phyloP scores from a whole-genome alignment of 2,329 filamentous ascomycete species.

The Colletotrichum higginsianum region DNA sequence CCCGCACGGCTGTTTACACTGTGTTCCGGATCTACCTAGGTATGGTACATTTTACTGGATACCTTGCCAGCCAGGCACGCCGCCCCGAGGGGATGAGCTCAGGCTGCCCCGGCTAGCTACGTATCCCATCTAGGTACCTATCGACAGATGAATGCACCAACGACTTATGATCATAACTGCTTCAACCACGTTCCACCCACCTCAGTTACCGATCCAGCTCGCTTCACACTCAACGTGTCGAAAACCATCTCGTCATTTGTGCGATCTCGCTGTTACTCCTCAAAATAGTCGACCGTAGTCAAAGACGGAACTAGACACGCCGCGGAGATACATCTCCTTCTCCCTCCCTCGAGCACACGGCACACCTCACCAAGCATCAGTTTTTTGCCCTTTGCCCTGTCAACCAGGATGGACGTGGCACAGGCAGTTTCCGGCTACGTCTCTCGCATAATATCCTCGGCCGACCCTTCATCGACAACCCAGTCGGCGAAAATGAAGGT shows the following conservation, averaged over 20 bases:
- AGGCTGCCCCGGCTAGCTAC: slow-evolving; percentile 10
- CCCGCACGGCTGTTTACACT: background rate
- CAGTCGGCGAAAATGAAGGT: slow-evolving; percentile 98
- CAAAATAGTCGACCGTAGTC: too few relatives aligned
- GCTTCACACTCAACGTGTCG: background rate
- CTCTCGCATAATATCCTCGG: slow-evolving; percentile 92
- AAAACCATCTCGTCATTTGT: background rate
- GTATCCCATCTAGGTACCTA: background rate
- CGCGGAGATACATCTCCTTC: background rate
- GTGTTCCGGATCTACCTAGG: background rate
- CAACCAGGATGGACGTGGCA: slow-evolving; percentile 86
- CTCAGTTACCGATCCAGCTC: background rate
- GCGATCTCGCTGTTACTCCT: background rate
- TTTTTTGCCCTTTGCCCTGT: slow-evolving; percentile 40
- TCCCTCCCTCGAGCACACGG: background rate
- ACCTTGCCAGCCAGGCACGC: slow-evolving; percentile 3
- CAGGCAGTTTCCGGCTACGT: slow-evolving; percentile 95
- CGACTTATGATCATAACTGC: background rate
- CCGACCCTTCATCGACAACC: slow-evolving; percentile 77
- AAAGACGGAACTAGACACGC: background rate
- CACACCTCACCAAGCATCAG: background rate
- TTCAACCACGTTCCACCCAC: slow-evolving; percentile 2
- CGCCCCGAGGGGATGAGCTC: background rate
- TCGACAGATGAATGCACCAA: background rate
- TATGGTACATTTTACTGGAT: background rate